Evolutionary conservation across 1,284 basidiomycete genomes (phyloP), one percentile per base, ranked within the genome.

Genomic region (Neolentinus lepideus): DNA sequence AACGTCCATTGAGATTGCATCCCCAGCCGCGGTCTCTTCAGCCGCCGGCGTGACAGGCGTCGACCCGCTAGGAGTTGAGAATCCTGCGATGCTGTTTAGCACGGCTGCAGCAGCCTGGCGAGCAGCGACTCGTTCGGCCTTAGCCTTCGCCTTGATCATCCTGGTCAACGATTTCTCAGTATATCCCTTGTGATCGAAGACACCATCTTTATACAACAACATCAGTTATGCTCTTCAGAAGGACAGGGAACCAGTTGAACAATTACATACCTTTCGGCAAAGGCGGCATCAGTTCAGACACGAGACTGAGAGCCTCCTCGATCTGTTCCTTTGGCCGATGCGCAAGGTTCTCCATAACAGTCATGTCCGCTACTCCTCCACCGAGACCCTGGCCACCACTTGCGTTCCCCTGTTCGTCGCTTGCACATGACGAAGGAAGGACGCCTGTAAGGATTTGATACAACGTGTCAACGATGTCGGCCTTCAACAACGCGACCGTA

Each of bases 311-410:
- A 0, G 91, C 86, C 71, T 98, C 94, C 70, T 97, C 94, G 4
- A 98, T 83, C 68, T 97, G 94, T 62, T 98, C 96, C 73, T 98
- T 98, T 10, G 96, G 92, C 36, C 94, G 81, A 69, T 98, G 94
- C 0, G 94, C 94, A 33, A 99, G 75, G 68, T 96, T 98, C 72
- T 98, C 93, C 83, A 98, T 92, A 33, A 99, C 92, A 6, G 92
- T 90, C 92, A 98, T 95, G 68, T 98, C 95, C 2, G 91, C 90
- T 6, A 94, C 70, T 22, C 92, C 90, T 33, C 90, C 90, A 26
- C 89, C 90, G 1, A 93, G 71, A 9, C 90, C 90, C 67, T 92
- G 90, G 1, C 85, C 83, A 22, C 72, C 73, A 3, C 65, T 70
- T 1, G 81, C 79, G 57, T 76, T 78, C 16, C 88, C 88, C 65